A percentile compares a stretch with the other conserved stretches of the same genome.
Evolutionary conservation across 306 rosid species (phyloP).

Genomic region (Acacia confusa): DNA sequence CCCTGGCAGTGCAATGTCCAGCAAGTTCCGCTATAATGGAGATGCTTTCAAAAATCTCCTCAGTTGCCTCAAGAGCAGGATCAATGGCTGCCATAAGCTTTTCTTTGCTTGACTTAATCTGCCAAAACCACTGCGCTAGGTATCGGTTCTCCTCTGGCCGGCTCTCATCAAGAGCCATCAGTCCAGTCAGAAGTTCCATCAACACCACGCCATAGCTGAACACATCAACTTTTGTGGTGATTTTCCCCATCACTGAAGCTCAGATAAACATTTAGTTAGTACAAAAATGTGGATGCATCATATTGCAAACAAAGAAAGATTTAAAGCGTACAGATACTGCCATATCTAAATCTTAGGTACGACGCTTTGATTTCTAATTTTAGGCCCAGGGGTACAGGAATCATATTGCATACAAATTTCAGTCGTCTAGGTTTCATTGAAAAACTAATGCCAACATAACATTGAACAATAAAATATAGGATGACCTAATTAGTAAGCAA

Average conservation of each 20-base stretch:
- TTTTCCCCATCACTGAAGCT: slow-evolving; percentile 80
- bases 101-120: slow-evolving; percentile 62
- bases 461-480: not conserved
- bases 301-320: not conserved
- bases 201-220: slow-evolving; percentile 84
- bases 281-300: not conserved
- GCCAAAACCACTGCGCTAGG: slow-evolving; percentile 81
- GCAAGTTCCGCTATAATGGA: slow-evolving; percentile 61
- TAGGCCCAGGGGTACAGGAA: not conserved
- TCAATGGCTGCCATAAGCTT: slow-evolving; percentile 62
- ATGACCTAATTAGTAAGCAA: not conserved
- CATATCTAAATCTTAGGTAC: not conserved
- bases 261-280: slow-evolving; percentile 22
- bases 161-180: slow-evolving; percentile 72
- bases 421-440: not conserved
- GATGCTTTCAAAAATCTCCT: slow-evolving; percentile 52
- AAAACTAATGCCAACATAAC: not conserved
- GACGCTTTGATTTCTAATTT: not conserved
- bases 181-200: slow-evolving; percentile 79
- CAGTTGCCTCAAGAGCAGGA: slow-evolving; percentile 49
- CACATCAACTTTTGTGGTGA: slow-evolving; percentile 77
- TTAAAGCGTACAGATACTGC: not conserved
- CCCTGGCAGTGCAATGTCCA: slow-evolving; percentile 82
- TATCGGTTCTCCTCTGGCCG: slow-evolving; percentile 78
- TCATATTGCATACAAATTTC: slow-evolving; percentile 5